Base-by-base conservation (phyloP, 1,284 basidiomycete species). In the Sporisorium exsertum region DNA sequence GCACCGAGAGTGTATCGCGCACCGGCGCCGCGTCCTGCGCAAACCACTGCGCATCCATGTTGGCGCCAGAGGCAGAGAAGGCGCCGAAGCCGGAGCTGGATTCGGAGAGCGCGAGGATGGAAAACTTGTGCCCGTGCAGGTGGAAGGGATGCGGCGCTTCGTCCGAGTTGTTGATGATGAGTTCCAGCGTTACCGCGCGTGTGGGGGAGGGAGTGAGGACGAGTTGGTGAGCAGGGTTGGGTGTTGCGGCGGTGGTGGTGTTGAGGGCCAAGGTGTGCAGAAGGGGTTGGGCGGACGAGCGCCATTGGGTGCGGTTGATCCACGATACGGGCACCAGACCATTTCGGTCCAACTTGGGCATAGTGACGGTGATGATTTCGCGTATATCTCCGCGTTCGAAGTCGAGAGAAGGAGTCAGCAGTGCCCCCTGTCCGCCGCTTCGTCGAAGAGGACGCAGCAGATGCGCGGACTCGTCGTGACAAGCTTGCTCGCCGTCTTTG, bases 81-180 rank as follows among this genome's bases (percentile, higher is more conserved):
- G n/a, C 20, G 42, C 42, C 42, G 2, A 43, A 20, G n/a, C 18
- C 42, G 20, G 20, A 3, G 9, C 9, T 5, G 10, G 46, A 62
- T 27, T 76, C 64, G 5, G 86, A 86, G 3, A 70, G 58, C 12
- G 81, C 86, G 76, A 88, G 81, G 52, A 81, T 78, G 55, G 86
- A 86, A 65, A 88, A 88, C 61, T 86, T 86, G 69, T 89, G 85
- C 0, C 79, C 74, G 70, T 84, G 78, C 29, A 87, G 81, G 59
- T 88, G 87, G 80, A 88, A 87, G 0, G 88, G 88, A 59, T 87
- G 87, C 55, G 87, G 85, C 10, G 86, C 86, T 61, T 87, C 87
- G 72, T 87, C 87, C 22, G 57, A 42, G 54, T 83, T 81, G 65
- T 81, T 76, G 40, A 81, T 57, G 47, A 81, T 64, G n/a, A 84